A percentile compares a stretch with the other conserved stretches of the same genome.
Evolutionary conservation across 306 rosid genomes (phyloP).

Genomic region (Crataegus laevigata): DNA sequence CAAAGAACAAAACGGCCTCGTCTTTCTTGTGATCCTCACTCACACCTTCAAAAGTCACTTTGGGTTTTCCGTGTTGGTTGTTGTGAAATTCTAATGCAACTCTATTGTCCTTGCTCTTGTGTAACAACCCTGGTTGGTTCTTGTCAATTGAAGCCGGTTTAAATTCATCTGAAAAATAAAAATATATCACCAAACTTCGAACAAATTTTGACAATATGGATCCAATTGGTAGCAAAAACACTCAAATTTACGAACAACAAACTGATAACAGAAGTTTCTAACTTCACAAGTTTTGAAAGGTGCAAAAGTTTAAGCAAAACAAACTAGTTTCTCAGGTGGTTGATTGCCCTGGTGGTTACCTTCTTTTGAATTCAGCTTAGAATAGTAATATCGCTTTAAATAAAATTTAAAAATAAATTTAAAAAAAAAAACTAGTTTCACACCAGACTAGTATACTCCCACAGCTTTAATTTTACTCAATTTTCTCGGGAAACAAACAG

Average conservation of each 20-base stretch:
- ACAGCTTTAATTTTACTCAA: background rate
- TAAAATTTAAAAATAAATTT: too few species aligned
- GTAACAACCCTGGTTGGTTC: slow-evolving; percentile 6
- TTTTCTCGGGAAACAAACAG: background rate
- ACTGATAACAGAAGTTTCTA: background rate
- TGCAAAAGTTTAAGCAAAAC: background rate
- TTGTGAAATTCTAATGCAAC: slow-evolving; percentile 15
- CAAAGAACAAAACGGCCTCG: slow-evolving; percentile 15
- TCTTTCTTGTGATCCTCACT: slow-evolving; percentile 11
- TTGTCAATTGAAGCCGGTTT: slow-evolving; percentile 18
- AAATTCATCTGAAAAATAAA: slow-evolving; percentile 5
- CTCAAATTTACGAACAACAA: background rate
- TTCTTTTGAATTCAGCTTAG: too few species aligned
- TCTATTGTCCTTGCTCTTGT: slow-evolving; percentile 16
- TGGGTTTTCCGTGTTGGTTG: slow-evolving; percentile 14
- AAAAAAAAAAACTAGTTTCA: background rate
- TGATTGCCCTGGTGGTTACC: too few species aligned
- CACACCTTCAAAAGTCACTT: slow-evolving; percentile 10
- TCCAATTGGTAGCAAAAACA: background rate
- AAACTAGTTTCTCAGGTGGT: background rate
- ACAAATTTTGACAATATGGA: background rate
- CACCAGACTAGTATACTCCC: background rate
- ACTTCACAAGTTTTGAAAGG: background rate
- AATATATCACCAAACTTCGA: background rate
- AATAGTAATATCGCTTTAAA: too few species aligned